phyloP scores from a whole-genome alignment of 2,329 filamentous ascomycete species.

The Apiospora pterosperma region DNA sequence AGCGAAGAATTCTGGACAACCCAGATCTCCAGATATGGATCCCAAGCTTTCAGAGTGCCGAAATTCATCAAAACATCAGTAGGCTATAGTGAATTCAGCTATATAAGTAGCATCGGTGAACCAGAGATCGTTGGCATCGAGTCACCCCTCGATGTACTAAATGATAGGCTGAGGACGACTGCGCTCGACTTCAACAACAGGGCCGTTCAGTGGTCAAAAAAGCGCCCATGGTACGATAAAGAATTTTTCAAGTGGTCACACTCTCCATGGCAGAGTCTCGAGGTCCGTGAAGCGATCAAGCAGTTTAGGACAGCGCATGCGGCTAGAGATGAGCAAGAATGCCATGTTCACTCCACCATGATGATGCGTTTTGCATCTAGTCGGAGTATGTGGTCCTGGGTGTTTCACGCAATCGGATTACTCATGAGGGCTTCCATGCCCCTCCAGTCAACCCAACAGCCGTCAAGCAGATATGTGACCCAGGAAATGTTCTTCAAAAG shows the following conservation, averaged over 20 bases:
- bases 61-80: no score
- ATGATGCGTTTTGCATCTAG: no score
- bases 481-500: not conserved
- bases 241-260: not conserved
- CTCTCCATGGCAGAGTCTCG: not conserved
- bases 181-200: not conserved
- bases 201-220: not conserved
- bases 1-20: not conserved
- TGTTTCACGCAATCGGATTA: not conserved
- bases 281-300: not conserved
- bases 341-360: no score
- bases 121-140: not conserved
- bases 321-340: not conserved
- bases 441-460: not conserved
- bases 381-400: not conserved
- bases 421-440: not conserved
- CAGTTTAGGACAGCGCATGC: not conserved
- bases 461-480: not conserved
- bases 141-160: not conserved
- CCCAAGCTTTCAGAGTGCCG: not conserved
- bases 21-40: not conserved
- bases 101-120: fast-evolving
- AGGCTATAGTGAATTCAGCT: no score
- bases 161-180: not conserved
- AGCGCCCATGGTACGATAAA: not conserved